These are phyloP conservation scores for Candida stauntonica DNA, from an alignment of 805 yeast genomes.

Conservation along the genomic window DNA sequence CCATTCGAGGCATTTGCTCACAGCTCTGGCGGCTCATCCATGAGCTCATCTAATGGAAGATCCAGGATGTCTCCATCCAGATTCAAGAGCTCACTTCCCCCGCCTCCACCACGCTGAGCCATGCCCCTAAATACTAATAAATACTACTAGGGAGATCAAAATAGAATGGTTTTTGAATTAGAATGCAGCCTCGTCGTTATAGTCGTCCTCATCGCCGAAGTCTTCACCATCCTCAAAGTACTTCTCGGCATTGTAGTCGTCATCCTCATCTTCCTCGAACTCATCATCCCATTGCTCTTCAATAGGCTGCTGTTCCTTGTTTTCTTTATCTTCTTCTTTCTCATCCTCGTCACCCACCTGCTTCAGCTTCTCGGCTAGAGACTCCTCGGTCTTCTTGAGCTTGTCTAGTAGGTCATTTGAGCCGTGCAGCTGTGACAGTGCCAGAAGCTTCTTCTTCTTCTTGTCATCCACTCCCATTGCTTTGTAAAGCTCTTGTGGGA, in stretches of 20 bases:
- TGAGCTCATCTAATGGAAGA: slow-evolving; percentile 11
- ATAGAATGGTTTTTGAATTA: slow-evolving; percentile 21
- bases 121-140: too few species aligned
- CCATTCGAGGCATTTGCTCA: slow-evolving; percentile 34
- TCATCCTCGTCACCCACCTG: slow-evolving; percentile 45
- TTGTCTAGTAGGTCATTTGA: slow-evolving; percentile 22
- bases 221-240: slow-evolving; percentile 60
- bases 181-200: slow-evolving; percentile 60
- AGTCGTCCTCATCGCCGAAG: slow-evolving; percentile 44
- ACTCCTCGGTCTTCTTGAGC: slow-evolving; percentile 26
- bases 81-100: slow-evolving; percentile 23
- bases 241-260: slow-evolving; percentile 59
- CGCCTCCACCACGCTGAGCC: slow-evolving; percentile 16
- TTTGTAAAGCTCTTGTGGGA: slow-evolving; percentile 72
- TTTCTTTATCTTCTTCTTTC: slow-evolving; percentile 26
- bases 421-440: slow-evolving; percentile 34
- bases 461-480: slow-evolving; percentile 63
- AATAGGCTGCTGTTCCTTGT: slow-evolving; percentile 26
- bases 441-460: slow-evolving; percentile 45
- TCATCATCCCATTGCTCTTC: slow-evolving; percentile 52
- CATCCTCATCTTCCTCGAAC: slow-evolving; percentile 57
- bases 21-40: slow-evolving; percentile 5
- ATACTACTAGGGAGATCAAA: too few species aligned
- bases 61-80: slow-evolving; percentile 21
- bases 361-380: slow-evolving; percentile 46